phyloP scores from a whole-genome alignment of 148 eudicot genomes.

The Rhododendron henanense region DNA sequence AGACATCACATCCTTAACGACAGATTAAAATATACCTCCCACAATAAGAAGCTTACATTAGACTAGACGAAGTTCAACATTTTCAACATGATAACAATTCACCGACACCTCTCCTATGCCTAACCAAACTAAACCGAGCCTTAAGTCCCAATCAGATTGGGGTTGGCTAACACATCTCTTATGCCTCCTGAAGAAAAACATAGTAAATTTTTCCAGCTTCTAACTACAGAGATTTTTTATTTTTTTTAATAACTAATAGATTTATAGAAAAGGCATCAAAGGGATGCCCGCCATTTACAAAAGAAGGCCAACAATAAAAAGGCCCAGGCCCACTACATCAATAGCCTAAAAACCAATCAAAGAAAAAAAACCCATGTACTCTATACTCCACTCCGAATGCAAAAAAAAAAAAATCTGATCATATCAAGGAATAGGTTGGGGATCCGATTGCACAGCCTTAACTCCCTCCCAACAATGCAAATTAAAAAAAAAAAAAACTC shows the following conservation, averaged over 20 bases:
- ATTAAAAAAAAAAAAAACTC: no score
- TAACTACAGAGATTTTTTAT: background rate
- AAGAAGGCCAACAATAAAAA: background rate
- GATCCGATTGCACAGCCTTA: background rate
- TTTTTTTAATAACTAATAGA: background rate
- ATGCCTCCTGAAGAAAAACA: background rate
- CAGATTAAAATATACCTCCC: constrained; percentile 43
- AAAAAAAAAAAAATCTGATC: background rate
- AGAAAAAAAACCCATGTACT: background rate
- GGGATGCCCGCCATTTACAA: background rate
- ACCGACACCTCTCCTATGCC: no score
- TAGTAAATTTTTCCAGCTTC: background rate
- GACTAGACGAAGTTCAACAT: no score
- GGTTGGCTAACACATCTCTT: background rate
- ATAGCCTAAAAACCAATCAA: background rate
- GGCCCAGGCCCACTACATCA: background rate
- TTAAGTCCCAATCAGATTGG: no score
- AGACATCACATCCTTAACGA: constrained; percentile 94
- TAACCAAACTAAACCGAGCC: no score
- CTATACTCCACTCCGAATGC: background rate
- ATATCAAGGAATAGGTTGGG: background rate
- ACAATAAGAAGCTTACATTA: no score
- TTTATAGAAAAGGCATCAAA: background rate
- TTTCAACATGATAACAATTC: no score
- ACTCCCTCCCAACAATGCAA: background rate